Conservation (phyloP, 352 stramenopile species). For the Globisporangium rhizosaccharum region DNA sequence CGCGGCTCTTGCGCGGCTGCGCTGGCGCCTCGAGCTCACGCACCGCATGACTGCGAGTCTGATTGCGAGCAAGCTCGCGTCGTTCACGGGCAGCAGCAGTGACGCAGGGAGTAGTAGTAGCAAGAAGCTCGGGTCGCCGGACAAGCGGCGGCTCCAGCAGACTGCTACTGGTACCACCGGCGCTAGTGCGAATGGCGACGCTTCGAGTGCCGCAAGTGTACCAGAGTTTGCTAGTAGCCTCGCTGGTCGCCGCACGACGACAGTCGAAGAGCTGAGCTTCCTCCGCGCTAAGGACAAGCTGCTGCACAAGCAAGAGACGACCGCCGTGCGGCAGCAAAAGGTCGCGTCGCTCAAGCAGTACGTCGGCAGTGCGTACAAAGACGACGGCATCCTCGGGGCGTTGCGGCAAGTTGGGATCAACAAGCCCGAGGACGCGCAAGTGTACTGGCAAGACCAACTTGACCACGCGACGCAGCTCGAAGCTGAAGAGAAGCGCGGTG, state of each 20-base stretch:
- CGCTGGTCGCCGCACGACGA: constrained; percentile 3
- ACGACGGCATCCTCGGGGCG: constrained; percentile 64
- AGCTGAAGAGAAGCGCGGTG: constrained; percentile 48
- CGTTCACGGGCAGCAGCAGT: constrained; percentile 2
- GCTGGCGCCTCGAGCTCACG: constrained; percentile 64
- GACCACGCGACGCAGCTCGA: constrained; percentile 67
- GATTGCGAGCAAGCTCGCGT: constrained; percentile 7
- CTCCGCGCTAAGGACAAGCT: constrained; percentile 64
- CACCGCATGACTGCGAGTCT: constrained; percentile 28
- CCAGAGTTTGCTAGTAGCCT: background rate
- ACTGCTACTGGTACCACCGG: background rate
- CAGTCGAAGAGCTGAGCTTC: constrained; percentile 39
- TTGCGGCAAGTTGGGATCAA: constrained; percentile 78
- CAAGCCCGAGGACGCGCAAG: constrained; percentile 59
- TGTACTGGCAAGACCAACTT: constrained; percentile 78
- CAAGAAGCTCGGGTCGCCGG: background rate
- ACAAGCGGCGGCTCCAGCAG: background rate
- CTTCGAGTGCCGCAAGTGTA: background rate
- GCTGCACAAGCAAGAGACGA: constrained; percentile 71
- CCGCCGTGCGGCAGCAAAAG: constrained; percentile 47
- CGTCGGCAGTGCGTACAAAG: constrained; percentile 62
- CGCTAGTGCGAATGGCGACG: background rate
- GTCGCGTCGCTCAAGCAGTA: constrained; percentile 60
- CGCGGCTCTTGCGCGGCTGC: constrained; percentile 48
- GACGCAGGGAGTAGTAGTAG: background rate